phyloP scores from a whole-genome alignment of 2,329 filamentous ascomycete genomes.

The Tolypocladium paradoxum region DNA sequence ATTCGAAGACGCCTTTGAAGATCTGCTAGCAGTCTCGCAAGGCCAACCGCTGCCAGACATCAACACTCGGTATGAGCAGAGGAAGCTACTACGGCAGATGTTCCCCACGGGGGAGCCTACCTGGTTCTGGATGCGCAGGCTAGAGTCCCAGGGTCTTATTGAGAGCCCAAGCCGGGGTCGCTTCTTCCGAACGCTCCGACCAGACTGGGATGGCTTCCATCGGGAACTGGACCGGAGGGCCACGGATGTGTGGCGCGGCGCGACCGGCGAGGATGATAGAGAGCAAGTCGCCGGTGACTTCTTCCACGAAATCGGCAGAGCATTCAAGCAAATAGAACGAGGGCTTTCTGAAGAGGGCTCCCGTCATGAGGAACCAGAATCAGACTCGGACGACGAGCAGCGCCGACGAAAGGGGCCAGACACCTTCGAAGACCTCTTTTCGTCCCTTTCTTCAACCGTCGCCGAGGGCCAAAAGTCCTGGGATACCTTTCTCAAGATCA shows the following conservation, averaged over 20 bases:
- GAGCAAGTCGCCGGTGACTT: constrained; percentile 5
- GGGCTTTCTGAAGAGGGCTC: constrained; percentile 1
- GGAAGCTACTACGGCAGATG: constrained; percentile 25
- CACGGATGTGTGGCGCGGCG: constrained; percentile 16
- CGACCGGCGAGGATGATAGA: constrained; percentile 6
- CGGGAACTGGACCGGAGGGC: constrained; percentile 18
- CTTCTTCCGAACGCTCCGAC: constrained; percentile 6
- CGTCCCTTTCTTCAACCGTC: constrained; percentile 24
- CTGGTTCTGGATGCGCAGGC: constrained; percentile 28
- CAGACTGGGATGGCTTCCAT: constrained; percentile 18
- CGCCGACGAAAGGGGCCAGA: constrained; percentile 12
- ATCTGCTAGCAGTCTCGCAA: constrained; percentile 38
- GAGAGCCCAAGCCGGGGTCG: constrained; percentile 15
- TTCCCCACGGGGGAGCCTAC: constrained; percentile 29
- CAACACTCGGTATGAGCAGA: constrained; percentile 20
- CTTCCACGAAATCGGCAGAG: constrained; percentile 5
- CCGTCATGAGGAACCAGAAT: neutral
- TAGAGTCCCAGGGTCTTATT: constrained; percentile 27
- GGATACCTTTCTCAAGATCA: constrained; percentile 26
- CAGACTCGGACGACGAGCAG: neutral
- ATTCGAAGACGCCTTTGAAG: constrained; percentile 48
- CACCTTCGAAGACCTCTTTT: constrained; percentile 32
- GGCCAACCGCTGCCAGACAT: constrained; percentile 31
- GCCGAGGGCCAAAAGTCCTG: constrained; percentile 27
- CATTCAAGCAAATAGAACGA: constrained; percentile 5